phyloP scores from a whole-genome alignment of 805 yeast species.

The Saturnispora galanensis region DNA sequence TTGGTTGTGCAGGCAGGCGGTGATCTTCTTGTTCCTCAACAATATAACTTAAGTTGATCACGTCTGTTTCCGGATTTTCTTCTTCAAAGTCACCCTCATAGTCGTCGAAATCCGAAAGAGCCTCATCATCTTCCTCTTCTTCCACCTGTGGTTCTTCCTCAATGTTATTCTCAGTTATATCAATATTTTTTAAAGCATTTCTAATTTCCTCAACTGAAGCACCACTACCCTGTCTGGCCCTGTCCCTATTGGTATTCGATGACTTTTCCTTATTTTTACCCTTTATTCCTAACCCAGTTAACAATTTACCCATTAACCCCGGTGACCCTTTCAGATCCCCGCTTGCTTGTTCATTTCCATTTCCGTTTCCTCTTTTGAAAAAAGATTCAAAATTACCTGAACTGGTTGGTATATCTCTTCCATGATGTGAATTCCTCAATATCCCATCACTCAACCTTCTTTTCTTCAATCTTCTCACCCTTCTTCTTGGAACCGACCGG shows the following conservation, averaged over 20 bases:
- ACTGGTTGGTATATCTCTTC: neutral
- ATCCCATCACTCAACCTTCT: neutral
- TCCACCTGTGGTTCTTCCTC: conserved; percentile 24
- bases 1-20: too few species aligned
- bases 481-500: conserved; percentile 71
- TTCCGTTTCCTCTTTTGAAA: conserved; percentile 11
- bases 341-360: conserved; percentile 5
- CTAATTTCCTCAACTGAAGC: conserved; percentile 5
- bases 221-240: neutral
- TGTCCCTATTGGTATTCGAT: neutral
- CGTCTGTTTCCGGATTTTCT: neutral
- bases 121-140: conserved; percentile 7
- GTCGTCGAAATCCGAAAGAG: conserved; percentile 2
- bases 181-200: conserved; percentile 6
- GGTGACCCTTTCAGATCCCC: neutral
- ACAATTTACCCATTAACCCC: neutral
- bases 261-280: neutral
- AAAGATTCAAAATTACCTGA: conserved; percentile 15
- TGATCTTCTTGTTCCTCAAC: neutral
- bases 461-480: conserved; percentile 34
- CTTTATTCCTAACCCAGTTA: conserved; percentile 2
- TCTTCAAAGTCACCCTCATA: conserved; percentile 4
- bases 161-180: conserved; percentile 20
- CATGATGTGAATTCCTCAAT: neutral
- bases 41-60: neutral